Evolutionary conservation across 768 basidiomycete species (phyloP), one percentile per base, ranked within the genome.

Genomic region (Candolleomyces efflorescens): DNA sequence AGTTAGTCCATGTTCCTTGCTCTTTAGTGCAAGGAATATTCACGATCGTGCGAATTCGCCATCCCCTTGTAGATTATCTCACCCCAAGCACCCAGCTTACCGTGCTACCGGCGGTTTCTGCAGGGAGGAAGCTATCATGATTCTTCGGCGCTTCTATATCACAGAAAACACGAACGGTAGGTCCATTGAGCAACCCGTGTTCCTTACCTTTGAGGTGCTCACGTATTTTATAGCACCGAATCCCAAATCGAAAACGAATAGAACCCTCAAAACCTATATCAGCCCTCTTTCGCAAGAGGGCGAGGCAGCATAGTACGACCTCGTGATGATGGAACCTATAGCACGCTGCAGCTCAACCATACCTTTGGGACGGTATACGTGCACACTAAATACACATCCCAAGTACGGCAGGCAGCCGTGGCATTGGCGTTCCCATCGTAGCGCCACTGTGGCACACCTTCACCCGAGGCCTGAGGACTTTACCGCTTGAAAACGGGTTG

Each of bases 131-230:
- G 90, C 92, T 2, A 94, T 95, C 65, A 83, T 94, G 82, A 78
- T 92, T 32, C 70, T 94, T 13, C 85, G 93, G 5, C 82, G 88
- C 32, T 94, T 95, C 73, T 96, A 94, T 73, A 82, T 98, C 65
- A 94, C 92, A 0, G 94, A 97, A 68, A 98, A 99, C 69, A 77
- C 78, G 6, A 93, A 95, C 65, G 96, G 96, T 94, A 59, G 43
- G 65, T 62, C 24, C 27, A n/a, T 26, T 15, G 20, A 22, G 18
- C 32, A n/a, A 54, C 27, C 51, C 55, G 44, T 60, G 24, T 27
- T 44, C 37, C 26, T 39, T 17, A 55, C 13, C 46, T 57, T 55
- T 53, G 54, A 26, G 32, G 55, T 44, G 51, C 62, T 66, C 46
- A 62, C 60, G 24, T 53, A 44, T 45, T 50, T 59, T 48, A 55